These are phyloP conservation scores for Arthrobotrys musiformis DNA, from an alignment of 2,329 filamentous ascomycete genomes.

Conservation along the genomic window DNA sequence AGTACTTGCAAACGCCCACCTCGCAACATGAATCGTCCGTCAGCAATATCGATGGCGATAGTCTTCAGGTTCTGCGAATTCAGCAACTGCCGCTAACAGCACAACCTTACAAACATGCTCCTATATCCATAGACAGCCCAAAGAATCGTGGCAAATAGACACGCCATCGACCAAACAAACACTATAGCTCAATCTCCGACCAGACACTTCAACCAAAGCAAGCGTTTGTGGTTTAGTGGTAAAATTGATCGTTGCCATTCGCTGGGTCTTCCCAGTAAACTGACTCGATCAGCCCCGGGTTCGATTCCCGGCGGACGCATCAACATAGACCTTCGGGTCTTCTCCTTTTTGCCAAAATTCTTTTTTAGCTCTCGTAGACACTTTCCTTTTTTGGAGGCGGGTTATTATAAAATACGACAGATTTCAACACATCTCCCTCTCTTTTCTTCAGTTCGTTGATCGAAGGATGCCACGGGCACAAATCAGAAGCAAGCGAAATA, in stretches of 20 bases:
- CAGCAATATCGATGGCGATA: no score
- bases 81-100: no score
- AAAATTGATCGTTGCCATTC: conserved; percentile 52
- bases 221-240: conserved; percentile 55
- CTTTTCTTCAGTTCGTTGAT: no score
- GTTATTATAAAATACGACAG: neutral
- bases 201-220: conserved; percentile 12
- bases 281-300: conserved; percentile 50
- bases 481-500: no score
- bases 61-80: no score
- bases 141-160: no score
- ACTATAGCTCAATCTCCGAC: neutral
- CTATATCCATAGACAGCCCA: no score
- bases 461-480: no score
- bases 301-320: conserved; percentile 54
- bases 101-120: no score
- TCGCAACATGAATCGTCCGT: no score
- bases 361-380: neutral
- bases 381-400: neutral
- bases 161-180: neutral
- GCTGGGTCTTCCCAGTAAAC: neutral
- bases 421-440: conserved; percentile 9
- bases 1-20: no score
- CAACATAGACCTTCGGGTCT: neutral
- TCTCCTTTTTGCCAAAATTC: conserved; percentile 22